These are phyloP conservation scores for Millerozyma miso DNA, from an alignment of 805 yeast species.

Conservation along the genomic window DNA sequence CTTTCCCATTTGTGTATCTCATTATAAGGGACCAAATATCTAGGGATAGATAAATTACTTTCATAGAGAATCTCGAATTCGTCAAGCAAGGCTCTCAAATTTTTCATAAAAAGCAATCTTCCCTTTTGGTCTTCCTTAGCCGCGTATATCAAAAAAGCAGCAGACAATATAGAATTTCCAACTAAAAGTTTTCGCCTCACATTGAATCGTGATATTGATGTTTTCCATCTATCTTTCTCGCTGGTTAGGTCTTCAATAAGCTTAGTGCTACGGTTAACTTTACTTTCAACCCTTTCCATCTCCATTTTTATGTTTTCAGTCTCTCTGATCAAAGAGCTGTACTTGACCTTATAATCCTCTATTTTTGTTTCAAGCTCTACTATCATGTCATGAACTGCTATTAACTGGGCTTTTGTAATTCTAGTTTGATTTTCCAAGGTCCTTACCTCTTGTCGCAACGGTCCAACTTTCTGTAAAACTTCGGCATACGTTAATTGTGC, in stretches of 20 bases:
- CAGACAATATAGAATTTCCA: slow-evolving; percentile 63
- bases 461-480: slow-evolving; percentile 68
- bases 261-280: slow-evolving; percentile 57
- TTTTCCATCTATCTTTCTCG: slow-evolving; percentile 77
- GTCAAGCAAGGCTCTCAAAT: slow-evolving; percentile 35
- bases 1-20: slow-evolving; percentile 50
- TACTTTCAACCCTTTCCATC: slow-evolving; percentile 56
- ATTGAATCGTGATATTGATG: slow-evolving; percentile 49
- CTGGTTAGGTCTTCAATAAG: slow-evolving; percentile 59
- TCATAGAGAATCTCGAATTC: slow-evolving; percentile 37
- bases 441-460: slow-evolving; percentile 63
- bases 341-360: slow-evolving; percentile 59
- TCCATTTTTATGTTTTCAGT: slow-evolving; percentile 71
- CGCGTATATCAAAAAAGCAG: slow-evolving; percentile 58
- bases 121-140: slow-evolving; percentile 53
- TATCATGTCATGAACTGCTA: slow-evolving; percentile 81
- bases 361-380: slow-evolving; percentile 66
- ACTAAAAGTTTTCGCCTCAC: slow-evolving; percentile 41
- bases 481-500: slow-evolving; percentile 82
- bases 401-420: slow-evolving; percentile 62
- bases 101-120: slow-evolving; percentile 31
- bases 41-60: slow-evolving; percentile 15
- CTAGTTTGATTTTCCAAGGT: slow-evolving; percentile 55
- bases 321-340: slow-evolving; percentile 73
- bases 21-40: slow-evolving; percentile 12